phyloP scores from a whole-genome alignment of 306 rosid species.

The Cicer yamashitae region DNA sequence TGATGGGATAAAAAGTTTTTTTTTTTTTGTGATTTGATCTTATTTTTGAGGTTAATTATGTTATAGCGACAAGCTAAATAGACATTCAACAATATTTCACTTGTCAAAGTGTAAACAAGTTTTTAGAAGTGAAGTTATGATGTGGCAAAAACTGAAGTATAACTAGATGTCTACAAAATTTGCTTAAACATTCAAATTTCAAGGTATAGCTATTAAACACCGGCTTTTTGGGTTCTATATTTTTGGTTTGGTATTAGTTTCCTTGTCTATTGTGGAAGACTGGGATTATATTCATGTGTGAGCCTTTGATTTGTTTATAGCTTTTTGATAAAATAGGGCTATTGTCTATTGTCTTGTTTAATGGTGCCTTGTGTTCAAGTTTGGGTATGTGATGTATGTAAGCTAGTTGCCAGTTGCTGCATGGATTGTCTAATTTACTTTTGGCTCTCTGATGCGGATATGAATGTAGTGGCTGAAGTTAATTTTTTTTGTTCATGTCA shows the following conservation, averaged over 20 bases:
- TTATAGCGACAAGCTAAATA: not conserved
- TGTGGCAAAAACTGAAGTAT: not conserved
- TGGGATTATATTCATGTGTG: constrained; percentile 7
- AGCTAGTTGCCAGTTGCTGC: constrained; percentile 8
- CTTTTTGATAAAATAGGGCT: not conserved
- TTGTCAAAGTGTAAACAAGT: not conserved
- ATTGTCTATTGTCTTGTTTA: not conserved
- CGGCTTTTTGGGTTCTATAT: not conserved
- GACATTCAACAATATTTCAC: not conserved
- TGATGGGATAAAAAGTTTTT: constrained; percentile 31
- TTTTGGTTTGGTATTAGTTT: constrained; percentile 12
- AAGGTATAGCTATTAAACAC: not conserved
- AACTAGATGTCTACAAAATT: not conserved
- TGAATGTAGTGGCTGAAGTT: constrained; percentile 37
- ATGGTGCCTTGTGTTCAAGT: constrained; percentile 8
- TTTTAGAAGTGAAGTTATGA: not conserved
- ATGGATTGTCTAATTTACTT: constrained; percentile 6
- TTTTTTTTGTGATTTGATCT: not conserved
- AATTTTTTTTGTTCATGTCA: constrained; percentile 41
- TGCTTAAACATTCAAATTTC: not conserved
- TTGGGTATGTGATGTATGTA: not conserved
- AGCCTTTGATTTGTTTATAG: not conserved
- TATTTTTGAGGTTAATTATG: not conserved
- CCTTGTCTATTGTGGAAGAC: not conserved
- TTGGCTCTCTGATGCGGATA: constrained; percentile 18